These are phyloP conservation scores for Aspergillus sergii DNA, from an alignment of 2,329 filamentous ascomycete genomes.

Conservation along the genomic window DNA sequence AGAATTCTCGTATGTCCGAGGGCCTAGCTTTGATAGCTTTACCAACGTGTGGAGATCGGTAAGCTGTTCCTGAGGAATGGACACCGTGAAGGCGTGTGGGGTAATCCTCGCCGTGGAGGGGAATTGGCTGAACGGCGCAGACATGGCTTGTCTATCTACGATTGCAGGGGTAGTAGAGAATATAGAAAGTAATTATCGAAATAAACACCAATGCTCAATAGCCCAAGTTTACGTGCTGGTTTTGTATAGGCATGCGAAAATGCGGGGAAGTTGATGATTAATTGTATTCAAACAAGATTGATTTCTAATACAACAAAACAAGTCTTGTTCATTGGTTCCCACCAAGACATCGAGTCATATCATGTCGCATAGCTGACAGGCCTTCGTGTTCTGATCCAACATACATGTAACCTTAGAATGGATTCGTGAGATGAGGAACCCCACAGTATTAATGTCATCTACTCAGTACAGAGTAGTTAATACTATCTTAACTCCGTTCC, in stretches of 20 bases:
- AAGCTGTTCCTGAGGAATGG: slow-evolving; percentile 48
- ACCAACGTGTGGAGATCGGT: slow-evolving; percentile 51
- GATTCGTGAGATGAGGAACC: neutral
- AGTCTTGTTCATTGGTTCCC: neutral
- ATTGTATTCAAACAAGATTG: neutral
- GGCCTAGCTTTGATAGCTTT: slow-evolving; percentile 52
- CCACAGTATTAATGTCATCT: neutral
- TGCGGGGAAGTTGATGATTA: neutral
- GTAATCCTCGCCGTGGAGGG: slow-evolving; percentile 40
- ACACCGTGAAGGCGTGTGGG: slow-evolving; percentile 47
- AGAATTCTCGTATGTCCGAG: slow-evolving; percentile 53
- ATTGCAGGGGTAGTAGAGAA: neutral
- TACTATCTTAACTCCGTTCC: neutral
- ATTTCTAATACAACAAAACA: neutral
- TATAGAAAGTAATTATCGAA: too few species aligned
- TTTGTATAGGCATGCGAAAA: neutral
- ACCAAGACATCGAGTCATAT: neutral
- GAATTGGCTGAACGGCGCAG: slow-evolving; percentile 29
- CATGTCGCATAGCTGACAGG: neutral
- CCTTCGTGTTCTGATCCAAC: neutral
- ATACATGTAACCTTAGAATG: neutral
- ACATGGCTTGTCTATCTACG: slow-evolving; percentile 17
- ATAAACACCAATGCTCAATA: too few species aligned
- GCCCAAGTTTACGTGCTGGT: neutral
- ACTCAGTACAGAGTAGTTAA: neutral